Evolutionary conservation across 2,329 filamentous ascomycete species (phyloP).

Genomic region (Periconia sp.): DNA sequence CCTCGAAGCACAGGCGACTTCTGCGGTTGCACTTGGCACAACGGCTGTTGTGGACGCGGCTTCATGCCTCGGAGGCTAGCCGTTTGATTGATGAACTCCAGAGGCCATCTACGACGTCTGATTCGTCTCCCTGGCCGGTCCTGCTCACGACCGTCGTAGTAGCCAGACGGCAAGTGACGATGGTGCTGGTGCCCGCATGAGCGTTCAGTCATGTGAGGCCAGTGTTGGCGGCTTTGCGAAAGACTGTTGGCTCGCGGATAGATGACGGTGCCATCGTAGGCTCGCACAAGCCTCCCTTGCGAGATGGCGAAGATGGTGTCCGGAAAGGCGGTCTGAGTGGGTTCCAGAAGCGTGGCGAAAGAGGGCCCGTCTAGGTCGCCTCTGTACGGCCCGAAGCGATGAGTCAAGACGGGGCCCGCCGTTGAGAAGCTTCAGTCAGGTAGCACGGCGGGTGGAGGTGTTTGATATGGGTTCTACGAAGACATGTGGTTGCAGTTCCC

Average conservation of each 20-base stretch:
- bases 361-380: conserved; percentile 16
- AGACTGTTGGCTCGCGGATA: conserved; percentile 34
- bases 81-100: conserved; percentile 26
- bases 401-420: conserved; percentile 24
- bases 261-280: conserved; percentile 30
- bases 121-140: conserved; percentile 34
- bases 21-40: conserved; percentile 24
- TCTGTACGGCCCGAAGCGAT: conserved; percentile 20
- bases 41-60: conserved; percentile 21
- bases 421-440: conserved; percentile 7
- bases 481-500: conserved; percentile 3
- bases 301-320: conserved; percentile 14
- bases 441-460: conserved; percentile 15
- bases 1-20: conserved; percentile 16
- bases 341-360: conserved; percentile 15
- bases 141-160: conserved; percentile 27
- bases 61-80: conserved; percentile 33
- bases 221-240: conserved; percentile 30
- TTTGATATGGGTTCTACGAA: conserved; percentile 19
- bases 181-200: conserved; percentile 34
- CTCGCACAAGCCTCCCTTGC: conserved; percentile 18
- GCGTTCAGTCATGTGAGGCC: conserved; percentile 40
- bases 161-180: conserved; percentile 29
- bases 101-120: conserved; percentile 31
- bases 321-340: conserved; percentile 35